phyloP scores from a whole-genome alignment of 2,329 filamentous ascomycete genomes.

The Parastagonospora avenae region DNA sequence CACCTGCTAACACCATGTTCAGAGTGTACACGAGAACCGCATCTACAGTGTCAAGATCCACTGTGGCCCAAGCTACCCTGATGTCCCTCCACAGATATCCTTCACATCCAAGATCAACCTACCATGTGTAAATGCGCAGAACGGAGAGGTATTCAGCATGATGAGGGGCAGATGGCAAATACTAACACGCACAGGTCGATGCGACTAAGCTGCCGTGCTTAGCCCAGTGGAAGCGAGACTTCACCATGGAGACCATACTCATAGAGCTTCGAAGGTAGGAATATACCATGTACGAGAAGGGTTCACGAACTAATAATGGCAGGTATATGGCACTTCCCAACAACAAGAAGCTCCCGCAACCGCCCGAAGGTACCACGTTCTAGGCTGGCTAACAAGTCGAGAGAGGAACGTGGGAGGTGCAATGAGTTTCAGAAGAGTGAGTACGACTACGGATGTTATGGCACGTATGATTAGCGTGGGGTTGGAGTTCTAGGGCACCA shows the following conservation, averaged over 20 bases:
- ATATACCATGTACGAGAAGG: not conserved
- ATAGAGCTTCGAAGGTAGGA: conserved; percentile 78
- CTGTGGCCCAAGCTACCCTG: conserved; percentile 88
- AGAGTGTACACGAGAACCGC: conserved; percentile 97
- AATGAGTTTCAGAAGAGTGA: not conserved
- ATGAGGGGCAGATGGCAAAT: not conserved
- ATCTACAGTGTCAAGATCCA: conserved; percentile 99
- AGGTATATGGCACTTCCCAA: conserved; percentile 92
- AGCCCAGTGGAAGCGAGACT: conserved; percentile 87
- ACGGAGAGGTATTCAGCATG: conserved; percentile 66
- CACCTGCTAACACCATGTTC: conserved; percentile 13
- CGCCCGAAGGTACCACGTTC: conserved; percentile 79
- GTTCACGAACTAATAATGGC: conserved; percentile 4
- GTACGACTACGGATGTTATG: conserved; percentile 2
- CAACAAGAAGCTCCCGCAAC: conserved; percentile 95
- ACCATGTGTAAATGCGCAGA: conserved; percentile 84
- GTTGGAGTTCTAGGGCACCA: conserved; percentile 34
- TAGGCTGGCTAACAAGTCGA: conserved; percentile 11
- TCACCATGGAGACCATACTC: conserved; percentile 92
- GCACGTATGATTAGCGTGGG: conserved; percentile 29
- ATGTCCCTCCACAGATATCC: conserved; percentile 84
- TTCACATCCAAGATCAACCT: conserved; percentile 96
- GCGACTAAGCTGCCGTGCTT: conserved; percentile 82
- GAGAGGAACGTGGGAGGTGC: not conserved
- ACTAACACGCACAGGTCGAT: conserved; percentile 67